These are phyloP conservation scores for Fagus sylvatica DNA, from an alignment of 306 rosid species.

Conservation along the genomic window DNA sequence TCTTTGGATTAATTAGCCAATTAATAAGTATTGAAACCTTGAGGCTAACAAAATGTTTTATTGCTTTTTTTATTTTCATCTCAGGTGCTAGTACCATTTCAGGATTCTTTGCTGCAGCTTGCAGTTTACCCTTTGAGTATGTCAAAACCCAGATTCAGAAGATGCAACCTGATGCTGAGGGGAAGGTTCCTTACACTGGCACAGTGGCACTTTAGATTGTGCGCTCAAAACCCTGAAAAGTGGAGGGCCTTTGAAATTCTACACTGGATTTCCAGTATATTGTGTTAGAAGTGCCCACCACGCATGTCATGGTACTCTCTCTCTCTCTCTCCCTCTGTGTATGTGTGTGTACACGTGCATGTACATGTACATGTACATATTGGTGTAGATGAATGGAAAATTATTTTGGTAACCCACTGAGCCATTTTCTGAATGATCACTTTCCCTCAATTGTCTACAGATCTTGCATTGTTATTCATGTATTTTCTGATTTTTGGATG, in stretches of 20 bases:
- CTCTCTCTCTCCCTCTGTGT: slow-evolving; percentile 1
- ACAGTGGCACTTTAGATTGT: slow-evolving; percentile 72
- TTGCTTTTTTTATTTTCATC: too few relatives aligned
- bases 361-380: neutral
- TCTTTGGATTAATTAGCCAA: too few relatives aligned
- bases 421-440: neutral
- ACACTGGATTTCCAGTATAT: slow-evolving; percentile 90
- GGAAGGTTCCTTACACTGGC: slow-evolving; percentile 71
- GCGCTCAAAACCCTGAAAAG: slow-evolving; percentile 68
- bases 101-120: too few relatives aligned
- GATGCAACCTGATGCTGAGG: slow-evolving; percentile 95
- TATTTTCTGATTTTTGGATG: slow-evolving; percentile 6
- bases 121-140: slow-evolving; percentile 48
- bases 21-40: too few relatives aligned
- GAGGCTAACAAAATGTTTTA: too few relatives aligned
- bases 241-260: slow-evolving; percentile 83
- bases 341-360: too few relatives aligned
- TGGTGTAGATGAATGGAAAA: neutral
- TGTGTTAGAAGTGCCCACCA: slow-evolving; percentile 91
- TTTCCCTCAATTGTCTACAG: neutral
- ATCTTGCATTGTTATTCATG: neutral
- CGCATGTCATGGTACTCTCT: slow-evolving; percentile 82
- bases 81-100: too few relatives aligned
- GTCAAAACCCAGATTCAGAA: slow-evolving; percentile 95
- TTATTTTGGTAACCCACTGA: neutral